Evolutionary conservation across 2,329 filamentous ascomycete species (phyloP), one percentile per base, ranked within the genome.

Genomic region (Colletotrichum lentis): DNA sequence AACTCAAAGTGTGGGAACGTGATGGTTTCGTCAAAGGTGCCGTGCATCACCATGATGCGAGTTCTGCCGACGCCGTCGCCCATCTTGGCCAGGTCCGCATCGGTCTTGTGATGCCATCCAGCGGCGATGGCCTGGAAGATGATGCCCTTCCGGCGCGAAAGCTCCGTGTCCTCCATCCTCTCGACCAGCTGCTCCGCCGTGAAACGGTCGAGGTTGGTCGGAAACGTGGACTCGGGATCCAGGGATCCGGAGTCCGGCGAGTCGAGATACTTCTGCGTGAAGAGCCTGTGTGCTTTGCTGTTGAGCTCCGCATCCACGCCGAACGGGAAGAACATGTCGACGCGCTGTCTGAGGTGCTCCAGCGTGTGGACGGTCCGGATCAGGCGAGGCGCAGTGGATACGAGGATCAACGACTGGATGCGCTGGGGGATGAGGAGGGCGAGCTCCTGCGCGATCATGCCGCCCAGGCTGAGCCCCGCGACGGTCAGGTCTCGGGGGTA

Each of bases 381-480:
- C 12, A 66, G 57, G 31, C 63, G 41, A 22, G 63, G 57, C n/a
- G 63, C 63, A 3, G 63, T 62, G 18, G 57, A 39, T 2, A 62
- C 55, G 11, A 66, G 50, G 3, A 66, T 62, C 43, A 66, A 31
- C 18, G 63, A 66, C 50, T 62, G 63, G 12, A 66, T 35, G 16
- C 63, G 47, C 53, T 62, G 63, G 16, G 71, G 82, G 27, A 76
- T 76, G 3, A 77, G 71, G 61, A 75, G 77, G 5, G 77, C 81
- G 10, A 92, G 73, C 79, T 92, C 90, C 77, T 92, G 90, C 1
- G 88, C 85, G 73, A 92, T 92, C 90, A 92, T 92, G 70, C 90
- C 90, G 55, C 90, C 90, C 88, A 92, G 90, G 67, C 85, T 89
- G 60, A 91, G 86, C 16, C 90, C 90, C 50, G 89, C 80, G 56